Percentiles rank a stretch among this genome's conserved stretches.
Evolutionary conservation across 2,329 filamentous ascomycete species (phyloP).

Genomic region (Cryphonectria japonica): DNA sequence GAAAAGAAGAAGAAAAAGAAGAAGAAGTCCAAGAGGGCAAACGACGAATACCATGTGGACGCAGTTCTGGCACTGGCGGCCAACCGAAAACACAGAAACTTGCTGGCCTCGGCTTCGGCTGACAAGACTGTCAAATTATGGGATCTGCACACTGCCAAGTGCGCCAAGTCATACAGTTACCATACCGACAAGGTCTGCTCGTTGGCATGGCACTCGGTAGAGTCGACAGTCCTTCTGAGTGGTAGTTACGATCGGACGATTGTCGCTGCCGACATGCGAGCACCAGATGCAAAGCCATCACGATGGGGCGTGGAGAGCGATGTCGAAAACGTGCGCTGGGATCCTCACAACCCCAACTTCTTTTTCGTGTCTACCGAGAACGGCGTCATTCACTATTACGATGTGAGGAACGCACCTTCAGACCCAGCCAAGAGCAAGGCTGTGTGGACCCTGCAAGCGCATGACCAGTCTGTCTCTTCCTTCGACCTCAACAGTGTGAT

Average conservation of each 20-base stretch:
- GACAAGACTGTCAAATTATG: constrained; percentile 98
- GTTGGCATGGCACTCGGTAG: constrained; percentile 86
- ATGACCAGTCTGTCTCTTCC: constrained; percentile 87
- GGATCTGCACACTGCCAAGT: constrained; percentile 90
- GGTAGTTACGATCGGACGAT: constrained; percentile 95
- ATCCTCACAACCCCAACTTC: constrained; percentile 88
- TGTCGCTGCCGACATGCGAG: constrained; percentile 94
- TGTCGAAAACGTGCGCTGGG: constrained; percentile 90
- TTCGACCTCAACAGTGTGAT: constrained; percentile 92
- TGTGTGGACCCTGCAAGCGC: constrained; percentile 92
- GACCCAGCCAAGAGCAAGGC: constrained; percentile 78
- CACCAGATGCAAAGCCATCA: constrained; percentile 78
- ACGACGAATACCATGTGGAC: constrained; percentile 92
- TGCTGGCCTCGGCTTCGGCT: constrained; percentile 91
- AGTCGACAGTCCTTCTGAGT: constrained; percentile 86
- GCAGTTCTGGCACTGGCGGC: constrained; percentile 88
- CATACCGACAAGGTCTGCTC: constrained; percentile 99
- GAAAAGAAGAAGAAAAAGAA: constrained; percentile 82
- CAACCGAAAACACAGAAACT: constrained; percentile 90
- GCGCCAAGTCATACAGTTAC: constrained; percentile 92
- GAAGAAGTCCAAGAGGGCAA: constrained; percentile 86
- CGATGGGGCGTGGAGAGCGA: constrained; percentile 95
- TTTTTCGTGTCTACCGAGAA: constrained; percentile 96
- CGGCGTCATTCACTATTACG: constrained; percentile 90
- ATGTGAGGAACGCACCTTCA: constrained; percentile 75